These are phyloP conservation scores for Beauveria bassiana DNA, from an alignment of 2,329 filamentous ascomycete species.

Conservation along the genomic window DNA sequence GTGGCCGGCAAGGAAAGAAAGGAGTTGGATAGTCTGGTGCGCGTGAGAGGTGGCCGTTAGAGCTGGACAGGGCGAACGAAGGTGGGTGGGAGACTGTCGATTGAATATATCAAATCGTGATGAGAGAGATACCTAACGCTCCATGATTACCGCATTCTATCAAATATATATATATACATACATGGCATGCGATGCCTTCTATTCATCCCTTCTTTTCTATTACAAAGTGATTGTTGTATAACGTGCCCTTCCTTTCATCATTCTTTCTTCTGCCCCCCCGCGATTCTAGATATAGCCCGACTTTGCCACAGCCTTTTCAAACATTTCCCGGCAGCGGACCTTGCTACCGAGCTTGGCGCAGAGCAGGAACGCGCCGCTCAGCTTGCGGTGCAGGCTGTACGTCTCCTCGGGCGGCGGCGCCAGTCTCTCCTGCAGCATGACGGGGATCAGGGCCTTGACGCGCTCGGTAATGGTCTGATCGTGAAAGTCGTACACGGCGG, in stretches of 20 bases:
- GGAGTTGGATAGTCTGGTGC: slow-evolving; percentile 43
- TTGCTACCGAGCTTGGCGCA: slow-evolving; percentile 80
- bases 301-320: slow-evolving; percentile 47
- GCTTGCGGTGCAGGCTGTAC: slow-evolving; percentile 87
- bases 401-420: slow-evolving; percentile 95
- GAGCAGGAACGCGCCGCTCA: slow-evolving; percentile 89
- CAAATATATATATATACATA: not conserved
- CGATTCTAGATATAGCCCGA: slow-evolving; percentile 22
- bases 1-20: slow-evolving; percentile 77
- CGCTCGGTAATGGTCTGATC: slow-evolving; percentile 95
- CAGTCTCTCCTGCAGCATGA: slow-evolving; percentile 86
- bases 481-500: slow-evolving; percentile 82
- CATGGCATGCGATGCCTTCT: not conserved
- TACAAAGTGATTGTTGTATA: not conserved
- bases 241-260: not conserved
- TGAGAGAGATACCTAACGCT: slow-evolving; percentile 4
- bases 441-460: slow-evolving; percentile 77
- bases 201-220: not conserved
- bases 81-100: not conserved
- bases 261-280: not conserved
- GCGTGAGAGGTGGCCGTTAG: slow-evolving; percentile 16
- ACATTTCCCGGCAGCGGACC: slow-evolving; percentile 75
- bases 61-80: not conserved
- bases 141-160: slow-evolving; percentile 1
- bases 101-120: not conserved